Base-by-base conservation (phyloP, 2,329 filamentous ascomycete genomes). In the Talaromyces sp. region DNA sequence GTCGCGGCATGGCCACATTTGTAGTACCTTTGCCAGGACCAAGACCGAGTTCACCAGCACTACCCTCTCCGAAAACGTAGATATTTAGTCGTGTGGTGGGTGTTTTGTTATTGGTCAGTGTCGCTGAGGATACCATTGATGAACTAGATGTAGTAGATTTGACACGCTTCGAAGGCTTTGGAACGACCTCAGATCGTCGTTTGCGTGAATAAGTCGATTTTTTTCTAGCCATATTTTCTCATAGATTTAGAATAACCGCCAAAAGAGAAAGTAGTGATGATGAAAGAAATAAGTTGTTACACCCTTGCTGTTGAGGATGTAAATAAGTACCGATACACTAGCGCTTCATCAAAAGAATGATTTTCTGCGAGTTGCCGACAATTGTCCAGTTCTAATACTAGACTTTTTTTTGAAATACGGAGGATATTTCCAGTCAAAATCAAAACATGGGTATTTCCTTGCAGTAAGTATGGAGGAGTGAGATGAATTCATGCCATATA, bases 1-100 rank as follows among this genome's bases (percentile, higher is more conserved):
- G 79, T 17, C 49, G 62, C 11, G 65, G 62, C 25, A 56, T 54
- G 8, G 10, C 13, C 27, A 64, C 53, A 15, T 64, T 40, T 11
- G 22, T 58, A 17, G 61, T 53, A 11, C 58, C 27, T 22, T 34
- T 17, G 4, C n/a, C n/a, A n/a, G 61, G 7, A 6, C 61, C 61
- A 3, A 64, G 61, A 25, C 61, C 53, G 1, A 64, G 53, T 31
- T 64, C 61, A 1, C 61, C 61, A 7, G 29, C 25, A 25, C 38
- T 49, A 1, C 53, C 53, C 8, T 58, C 51, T 19, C 61, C 61
- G 6, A 64, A 64, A 8, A 64, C 61, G 22, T 58, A 64, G 13
- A 64, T 53, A n/a, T 64, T 11, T 22, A 64, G 51, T 49, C 53
- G 51, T 22, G 38, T 22, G 1, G 51, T 49, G 4, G 47, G 47